Evolutionary conservation across 1,284 basidiomycete genomes (phyloP), one percentile per base, ranked within the genome.

Genomic region (Trametes versicolor): DNA sequence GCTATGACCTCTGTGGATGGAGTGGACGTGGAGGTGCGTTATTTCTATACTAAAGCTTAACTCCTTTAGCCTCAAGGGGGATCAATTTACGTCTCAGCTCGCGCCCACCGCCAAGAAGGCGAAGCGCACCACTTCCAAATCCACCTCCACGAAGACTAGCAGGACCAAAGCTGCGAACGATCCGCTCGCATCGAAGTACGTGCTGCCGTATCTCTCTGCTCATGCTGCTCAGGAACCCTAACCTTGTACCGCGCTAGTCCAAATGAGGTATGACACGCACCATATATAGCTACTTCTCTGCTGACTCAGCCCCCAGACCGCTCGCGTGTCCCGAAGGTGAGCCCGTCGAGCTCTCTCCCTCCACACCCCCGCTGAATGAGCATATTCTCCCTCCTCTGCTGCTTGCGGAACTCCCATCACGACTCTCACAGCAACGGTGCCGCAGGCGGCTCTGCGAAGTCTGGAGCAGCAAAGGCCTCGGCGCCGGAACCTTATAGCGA

Each of bases 401-500:
- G 70, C 63, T 43, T 65, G 52, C 67, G 62, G 59, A 63, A 70
- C 45, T 56, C 43, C 45, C 39, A 53, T 39, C 34, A 57, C 45
- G 41, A 49, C 17, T 9, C 54, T 23, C 34, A 49, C 59, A 72
- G 68, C 59, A 60, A 62, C 25, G 60, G 58, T 19, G 62, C 59
- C 19, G 45, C 60, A 7, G 29, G 58, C 17, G 36, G 47, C 1
- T 47, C 60, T 21, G 12, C 62, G 19, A 69, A 65, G 27, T 41
- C 71, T 5, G 58, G 60, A 13, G n/a, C 64, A 12, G 34, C 57
- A 27, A 71, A 65, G 45, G 25, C 60, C 36, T 23, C 76, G 75
- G 71, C 69, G 69, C 48, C 66, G 48, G 81, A 85, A 67, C 77
- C 83, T 9, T 92, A 90, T 75, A 82, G 80, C 25, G 73, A 81